A percentile compares a stretch with the other conserved stretches of the same genome.
Evolutionary conservation across 2,329 filamentous ascomycete genomes (phyloP).

Genomic region (Ampelomyces quisqualis): DNA sequence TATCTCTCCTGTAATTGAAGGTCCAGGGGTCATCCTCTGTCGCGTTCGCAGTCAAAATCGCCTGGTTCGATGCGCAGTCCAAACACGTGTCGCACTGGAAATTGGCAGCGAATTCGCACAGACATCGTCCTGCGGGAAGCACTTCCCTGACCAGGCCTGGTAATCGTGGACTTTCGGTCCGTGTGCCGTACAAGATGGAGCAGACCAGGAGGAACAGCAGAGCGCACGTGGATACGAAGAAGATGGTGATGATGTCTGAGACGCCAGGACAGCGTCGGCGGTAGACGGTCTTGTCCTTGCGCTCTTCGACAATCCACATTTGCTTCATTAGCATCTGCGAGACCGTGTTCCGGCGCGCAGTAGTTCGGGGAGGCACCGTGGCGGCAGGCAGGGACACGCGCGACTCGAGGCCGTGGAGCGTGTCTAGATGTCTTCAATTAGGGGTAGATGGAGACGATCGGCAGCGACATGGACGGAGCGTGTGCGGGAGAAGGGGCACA

Average conservation of each 20-base stretch:
- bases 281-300: constrained; percentile 31
- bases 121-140: constrained; percentile 36
- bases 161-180: constrained; percentile 30
- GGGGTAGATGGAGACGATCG: constrained; percentile 6
- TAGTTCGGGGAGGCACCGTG: constrained; percentile 10
- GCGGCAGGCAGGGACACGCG: constrained; percentile 17
- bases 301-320: constrained; percentile 27
- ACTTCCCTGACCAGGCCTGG: constrained; percentile 36
- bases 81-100: constrained; percentile 37
- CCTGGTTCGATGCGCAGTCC: constrained; percentile 34
- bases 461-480: constrained; percentile 21
- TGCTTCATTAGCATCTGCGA: constrained; percentile 23
- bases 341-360: constrained; percentile 10
- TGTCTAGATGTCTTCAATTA: constrained; percentile 13
- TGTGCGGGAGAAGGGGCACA: not conserved
- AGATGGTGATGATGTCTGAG: constrained; percentile 29
- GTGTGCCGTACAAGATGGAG: constrained; percentile 39
- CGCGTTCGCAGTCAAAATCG: constrained; percentile 16
- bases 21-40: constrained; percentile 29
- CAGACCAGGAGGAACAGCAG: constrained; percentile 35
- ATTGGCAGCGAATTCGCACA: constrained; percentile 36
- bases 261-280: constrained; percentile 29
- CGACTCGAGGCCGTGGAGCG: constrained; percentile 13
- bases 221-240: constrained; percentile 31
- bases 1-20: constrained; percentile 33